These are phyloP conservation scores for Westerdykella aurantiaca DNA, from an alignment of 2,329 filamentous ascomycete genomes.

Conservation along the genomic window DNA sequence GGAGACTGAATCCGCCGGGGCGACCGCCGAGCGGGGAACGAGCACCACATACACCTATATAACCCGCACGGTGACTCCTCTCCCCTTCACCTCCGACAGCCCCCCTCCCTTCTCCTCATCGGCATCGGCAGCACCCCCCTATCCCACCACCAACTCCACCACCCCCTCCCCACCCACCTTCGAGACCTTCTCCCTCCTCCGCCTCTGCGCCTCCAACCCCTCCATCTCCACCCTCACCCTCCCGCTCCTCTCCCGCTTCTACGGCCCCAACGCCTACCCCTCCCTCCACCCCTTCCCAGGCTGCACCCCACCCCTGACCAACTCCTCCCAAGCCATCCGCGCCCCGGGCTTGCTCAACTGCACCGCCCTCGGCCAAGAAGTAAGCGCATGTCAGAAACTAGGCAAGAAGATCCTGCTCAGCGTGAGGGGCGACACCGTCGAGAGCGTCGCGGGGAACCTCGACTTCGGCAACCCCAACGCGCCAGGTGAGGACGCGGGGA, in stretches of 20 bases:
- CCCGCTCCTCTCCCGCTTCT: slow-evolving; percentile 30
- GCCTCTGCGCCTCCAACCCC: not conserved
- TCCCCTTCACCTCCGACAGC: not conserved
- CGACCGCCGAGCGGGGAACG: not conserved
- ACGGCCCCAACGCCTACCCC: slow-evolving; percentile 28
- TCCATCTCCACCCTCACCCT: slow-evolving; percentile 36
- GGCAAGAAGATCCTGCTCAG: slow-evolving; percentile 40
- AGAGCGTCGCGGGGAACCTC: slow-evolving; percentile 12
- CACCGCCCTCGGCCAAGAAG: slow-evolving; percentile 31
- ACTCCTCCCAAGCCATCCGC: slow-evolving; percentile 23
- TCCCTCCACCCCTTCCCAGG: slow-evolving; percentile 30
- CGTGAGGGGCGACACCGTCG: slow-evolving; percentile 26
- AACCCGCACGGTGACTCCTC: not conserved
- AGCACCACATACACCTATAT: not conserved
- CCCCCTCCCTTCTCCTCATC: not conserved
- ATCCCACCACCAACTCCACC: not conserved
- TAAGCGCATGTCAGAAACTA: slow-evolving; percentile 33
- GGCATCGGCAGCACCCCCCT: not conserved
- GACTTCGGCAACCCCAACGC: slow-evolving; percentile 13
- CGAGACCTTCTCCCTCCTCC: not conserved
- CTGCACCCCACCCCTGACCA: slow-evolving; percentile 23
- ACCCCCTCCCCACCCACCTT: not conserved
- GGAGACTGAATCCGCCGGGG: not conserved
- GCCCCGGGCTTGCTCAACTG: slow-evolving; percentile 38
- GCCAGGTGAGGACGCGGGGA: not conserved